Conservation (phyloP, 768 basidiomycete genomes). For the Podaxis mareebaensis region DNA sequence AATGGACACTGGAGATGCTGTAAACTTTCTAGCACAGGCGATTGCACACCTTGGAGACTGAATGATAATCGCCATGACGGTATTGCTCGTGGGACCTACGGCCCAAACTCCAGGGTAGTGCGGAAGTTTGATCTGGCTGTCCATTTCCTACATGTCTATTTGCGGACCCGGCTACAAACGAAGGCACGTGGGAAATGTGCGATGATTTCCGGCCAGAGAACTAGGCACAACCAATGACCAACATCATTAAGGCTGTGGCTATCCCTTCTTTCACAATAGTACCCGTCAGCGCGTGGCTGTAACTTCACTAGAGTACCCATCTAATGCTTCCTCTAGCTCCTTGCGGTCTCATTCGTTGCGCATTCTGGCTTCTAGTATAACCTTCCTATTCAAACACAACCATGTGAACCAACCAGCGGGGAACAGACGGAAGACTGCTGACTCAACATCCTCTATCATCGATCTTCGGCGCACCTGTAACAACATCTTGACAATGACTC, state of each 20-base stretch:
- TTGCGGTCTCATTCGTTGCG: slow-evolving; percentile 5
- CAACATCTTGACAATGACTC: slow-evolving; percentile 26
- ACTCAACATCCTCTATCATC: slow-evolving; percentile 28
- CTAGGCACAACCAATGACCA: slow-evolving; percentile 7
- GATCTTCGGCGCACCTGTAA: slow-evolving; percentile 25
- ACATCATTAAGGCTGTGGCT: slow-evolving; percentile 13
- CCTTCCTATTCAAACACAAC: slow-evolving; percentile 9
- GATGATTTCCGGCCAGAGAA: background rate
- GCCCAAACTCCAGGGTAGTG: background rate
- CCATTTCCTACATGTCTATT: background rate
- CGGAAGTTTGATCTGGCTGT: background rate
- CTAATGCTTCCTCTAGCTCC: slow-evolving; percentile 6
- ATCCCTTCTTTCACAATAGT: slow-evolving; percentile 1
- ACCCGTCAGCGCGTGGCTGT: slow-evolving; percentile 17
- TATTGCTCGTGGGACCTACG: background rate
- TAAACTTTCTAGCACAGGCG: background rate
- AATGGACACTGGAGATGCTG: background rate
- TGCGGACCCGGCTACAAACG: background rate
- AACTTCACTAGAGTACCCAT: slow-evolving; percentile 10
- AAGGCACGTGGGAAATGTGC: background rate
- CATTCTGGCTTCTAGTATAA: slow-evolving; percentile 12
- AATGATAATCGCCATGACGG: background rate
- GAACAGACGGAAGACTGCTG: slow-evolving; percentile 22
- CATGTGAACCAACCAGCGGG: slow-evolving; percentile 2
- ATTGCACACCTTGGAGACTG: background rate